Evolutionary conservation across 371 early-diverging fungal species (phyloP), one percentile per base, ranked within the genome.

Genomic region (Mucor mucedo): DNA sequence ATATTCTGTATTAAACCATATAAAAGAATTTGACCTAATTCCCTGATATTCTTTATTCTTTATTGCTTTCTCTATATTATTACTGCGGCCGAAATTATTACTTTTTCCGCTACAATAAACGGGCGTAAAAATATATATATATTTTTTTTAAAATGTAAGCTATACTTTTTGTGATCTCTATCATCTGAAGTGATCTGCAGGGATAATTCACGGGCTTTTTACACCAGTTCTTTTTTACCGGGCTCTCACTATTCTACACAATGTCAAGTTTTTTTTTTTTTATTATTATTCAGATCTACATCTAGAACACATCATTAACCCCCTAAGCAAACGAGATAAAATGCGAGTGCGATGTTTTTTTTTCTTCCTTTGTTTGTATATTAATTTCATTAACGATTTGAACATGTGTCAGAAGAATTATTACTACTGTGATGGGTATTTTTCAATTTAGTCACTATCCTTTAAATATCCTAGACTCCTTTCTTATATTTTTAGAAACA

Each of bases 161-260:
- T 4, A 10, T 30, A 48, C 49, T 48, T 48, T 8, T 48, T 48
- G 9, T n/a, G 8, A 28, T 28, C 21, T 28, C 8, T 44, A n/a
- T 30, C 30, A 29, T 50, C 10, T 29, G 32, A 50, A 30, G 50
- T 50, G 50, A 50, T 50, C 32, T 50, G 50, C 50, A 50, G 50
- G 50, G 50, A 50, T 50, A 50, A 50, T 50, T 21, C 50, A 50
- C 49, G 50, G 50, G 50, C 50, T 32, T 50, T 21, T 50, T 50
- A 28, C 28, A 14, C n/a, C 42, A 13, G 11, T 21, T 28, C 29
- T 50, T 9, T 30, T 30, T 10, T 50, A 50, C 50, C 50, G 50
- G 30, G 50, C 30, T 30, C 32, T 50, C 50, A 11, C 10, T 50
- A 30, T 50, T 10, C 7, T 30, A 28, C 28, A 29, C 44, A 14